Conservation (phyloP, 2,329 filamentous ascomycete genomes). For the Cladophialophora yegresii region DNA sequence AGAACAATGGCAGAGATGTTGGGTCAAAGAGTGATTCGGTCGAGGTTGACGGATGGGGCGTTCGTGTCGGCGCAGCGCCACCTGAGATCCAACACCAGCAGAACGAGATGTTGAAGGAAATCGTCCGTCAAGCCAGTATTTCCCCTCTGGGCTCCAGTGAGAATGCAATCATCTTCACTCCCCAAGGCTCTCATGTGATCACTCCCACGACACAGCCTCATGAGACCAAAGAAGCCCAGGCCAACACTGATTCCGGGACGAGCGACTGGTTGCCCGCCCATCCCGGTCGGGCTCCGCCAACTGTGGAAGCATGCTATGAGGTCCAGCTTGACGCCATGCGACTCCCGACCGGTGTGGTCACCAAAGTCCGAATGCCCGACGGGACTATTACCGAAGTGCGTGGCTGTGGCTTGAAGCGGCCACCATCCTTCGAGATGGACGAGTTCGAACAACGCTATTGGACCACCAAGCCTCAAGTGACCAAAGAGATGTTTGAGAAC, state of each 20-base stretch:
- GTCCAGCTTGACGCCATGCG: slow-evolving; percentile 33
- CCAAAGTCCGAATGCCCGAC: slow-evolving; percentile 30
- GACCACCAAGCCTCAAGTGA: slow-evolving; percentile 29
- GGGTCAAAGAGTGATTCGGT: slow-evolving; percentile 7
- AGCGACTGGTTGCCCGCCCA: slow-evolving; percentile 28
- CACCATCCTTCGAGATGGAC: slow-evolving; percentile 31
- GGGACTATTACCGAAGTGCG: slow-evolving; percentile 29
- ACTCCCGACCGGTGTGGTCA: slow-evolving; percentile 29
- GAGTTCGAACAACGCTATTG: slow-evolving; percentile 33
- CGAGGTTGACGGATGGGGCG: slow-evolving; percentile 34
- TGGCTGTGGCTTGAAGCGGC: slow-evolving; percentile 30
- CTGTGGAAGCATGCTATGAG: slow-evolving; percentile 31
- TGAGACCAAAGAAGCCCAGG: not conserved
- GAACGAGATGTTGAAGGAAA: slow-evolving; percentile 24
- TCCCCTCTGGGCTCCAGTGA: slow-evolving; percentile 21
- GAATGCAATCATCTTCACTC: slow-evolving; percentile 10
- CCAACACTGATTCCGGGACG: slow-evolving; percentile 5
- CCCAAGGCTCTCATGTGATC: slow-evolving; percentile 9
- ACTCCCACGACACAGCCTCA: not conserved
- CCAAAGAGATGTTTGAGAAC: slow-evolving; percentile 25
- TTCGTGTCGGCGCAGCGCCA: slow-evolving; percentile 26
- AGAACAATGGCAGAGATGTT: slow-evolving; percentile 2
- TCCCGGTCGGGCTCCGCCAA: slow-evolving; percentile 25
- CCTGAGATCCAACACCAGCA: slow-evolving; percentile 29
- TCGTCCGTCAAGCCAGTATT: slow-evolving; percentile 24